phyloP scores from a whole-genome alignment of 2,329 filamentous ascomycete species.

The Fusarium austroafricanum region DNA sequence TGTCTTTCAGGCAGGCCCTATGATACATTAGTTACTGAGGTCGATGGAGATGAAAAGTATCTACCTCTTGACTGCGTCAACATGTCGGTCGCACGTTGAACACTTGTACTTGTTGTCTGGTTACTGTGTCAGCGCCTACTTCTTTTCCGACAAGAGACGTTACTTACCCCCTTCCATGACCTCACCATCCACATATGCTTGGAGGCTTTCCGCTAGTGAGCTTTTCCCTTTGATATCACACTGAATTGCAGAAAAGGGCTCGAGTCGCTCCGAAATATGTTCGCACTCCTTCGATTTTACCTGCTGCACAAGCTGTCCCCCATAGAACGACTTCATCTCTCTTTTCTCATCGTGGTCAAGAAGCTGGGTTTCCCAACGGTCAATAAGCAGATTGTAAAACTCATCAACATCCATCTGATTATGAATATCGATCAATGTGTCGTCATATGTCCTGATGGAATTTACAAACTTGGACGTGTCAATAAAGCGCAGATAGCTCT shows the following conservation, averaged over 20 bases:
- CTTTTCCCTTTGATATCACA: conserved; percentile 95
- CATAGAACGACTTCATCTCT: conserved; percentile 84
- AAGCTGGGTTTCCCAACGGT: conserved; percentile 89
- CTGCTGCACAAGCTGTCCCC: conserved; percentile 91
- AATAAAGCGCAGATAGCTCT: conserved; percentile 77
- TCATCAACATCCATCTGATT: conserved; percentile 99
- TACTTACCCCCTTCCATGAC: conserved; percentile 86
- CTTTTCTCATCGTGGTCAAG: conserved; percentile 74
- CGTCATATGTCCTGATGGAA: conserved; percentile 85
- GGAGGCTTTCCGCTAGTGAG: conserved; percentile 84
- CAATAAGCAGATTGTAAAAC: conserved; percentile 94
- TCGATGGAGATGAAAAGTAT: not conserved
- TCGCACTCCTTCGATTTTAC: conserved; percentile 94
- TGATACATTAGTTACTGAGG: not conserved
- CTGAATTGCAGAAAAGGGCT: conserved; percentile 94
- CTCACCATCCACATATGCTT: conserved; percentile 96
- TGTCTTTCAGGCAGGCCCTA: conserved; percentile 88
- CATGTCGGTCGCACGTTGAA: conserved; percentile 86
- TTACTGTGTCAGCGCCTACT: conserved; percentile 15
- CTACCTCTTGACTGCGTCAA: conserved; percentile 90
- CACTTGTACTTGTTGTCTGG: conserved; percentile 98
- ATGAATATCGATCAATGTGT: conserved; percentile 83
- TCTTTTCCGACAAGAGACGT: conserved; percentile 3
- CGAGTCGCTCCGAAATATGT: conserved; percentile 90
- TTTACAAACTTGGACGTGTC: conserved; percentile 79